Evolutionary conservation across 768 basidiomycete genomes (phyloP), one percentile per base, ranked within the genome.

Genomic region (Rhodotorula diobovata): DNA sequence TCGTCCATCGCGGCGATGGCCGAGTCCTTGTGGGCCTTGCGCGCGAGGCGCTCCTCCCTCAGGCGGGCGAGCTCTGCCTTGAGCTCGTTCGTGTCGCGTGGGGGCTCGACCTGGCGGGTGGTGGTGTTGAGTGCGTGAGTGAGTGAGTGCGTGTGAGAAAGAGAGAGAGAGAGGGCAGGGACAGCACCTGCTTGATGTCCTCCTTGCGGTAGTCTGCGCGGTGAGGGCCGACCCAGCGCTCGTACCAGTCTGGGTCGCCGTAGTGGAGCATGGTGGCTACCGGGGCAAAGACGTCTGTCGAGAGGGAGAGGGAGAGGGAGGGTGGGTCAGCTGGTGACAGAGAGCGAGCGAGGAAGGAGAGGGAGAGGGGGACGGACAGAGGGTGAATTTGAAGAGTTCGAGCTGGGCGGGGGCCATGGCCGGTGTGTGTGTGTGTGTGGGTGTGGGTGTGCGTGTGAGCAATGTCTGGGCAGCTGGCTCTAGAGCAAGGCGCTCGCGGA

Each of bases 231-330:
- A 94, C 90, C 75, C 90, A 84, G 59, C 83, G 82, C 66, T 85
- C 84, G 78, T 93, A 93, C 91, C 91, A 93, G 53, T 88, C 86
- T 11, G 90, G 90, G 79, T 93, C 90, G 55, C 91, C 91, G 78
- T 90, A 93, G 80, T 92, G 89, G 61, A 91, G 81, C 77, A 93
- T 85, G 34, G 90, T 88, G 57, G 85, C 82, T 67, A 93, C 86
- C 18, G 91, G 91, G 68, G 91, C 87, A 76, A 91, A 91, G 66
- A 93, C 86, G 80, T 93, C 70, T 72, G 67, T 23, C 4, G 51
- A 34, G 30, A 43, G 41, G 37, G 48, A 14, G 34, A 48, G 48
- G 4, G 11, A 3, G 48, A 14, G 20, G n/a, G n/a, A n/a, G n/a
- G n/a, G n/a, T n/a, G n/a, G n/a, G n/a, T n/a, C n/a, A n/a, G n/a